Evolutionary conservation across 257 asterid species (phyloP).

Genomic region (Orobanche coerulescens): DNA sequence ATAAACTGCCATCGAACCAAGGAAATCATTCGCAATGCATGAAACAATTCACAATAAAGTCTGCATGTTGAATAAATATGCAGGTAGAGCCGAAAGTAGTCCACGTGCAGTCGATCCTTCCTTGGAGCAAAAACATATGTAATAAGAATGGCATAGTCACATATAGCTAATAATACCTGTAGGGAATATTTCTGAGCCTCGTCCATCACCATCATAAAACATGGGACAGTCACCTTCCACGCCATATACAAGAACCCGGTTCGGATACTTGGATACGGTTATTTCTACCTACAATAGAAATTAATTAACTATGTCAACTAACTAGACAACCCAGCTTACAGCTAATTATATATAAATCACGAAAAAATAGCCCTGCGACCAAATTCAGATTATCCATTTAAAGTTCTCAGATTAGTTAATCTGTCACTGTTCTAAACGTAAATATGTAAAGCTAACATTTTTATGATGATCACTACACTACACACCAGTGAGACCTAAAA

Average conservation of each 20-base stretch:
- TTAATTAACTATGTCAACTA: conserved; percentile 15
- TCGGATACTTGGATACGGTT: conserved; percentile 68
- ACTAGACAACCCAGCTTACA: conserved; percentile 3
- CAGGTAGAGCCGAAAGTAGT: background rate
- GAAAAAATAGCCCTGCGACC: background rate
- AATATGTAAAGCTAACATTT: background rate
- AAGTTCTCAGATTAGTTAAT: background rate
- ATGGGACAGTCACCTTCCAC: conserved; percentile 84
- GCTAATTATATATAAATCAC: background rate
- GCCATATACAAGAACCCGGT: conserved; percentile 80
- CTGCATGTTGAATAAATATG: background rate
- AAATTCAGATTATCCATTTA: conserved; percentile 1
- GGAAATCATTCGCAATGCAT: conserved; percentile 4
- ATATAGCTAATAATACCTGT: conserved; percentile 49
- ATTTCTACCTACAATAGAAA: conserved; percentile 50
- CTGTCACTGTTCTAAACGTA: conserved; percentile 2
- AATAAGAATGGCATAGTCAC: background rate
- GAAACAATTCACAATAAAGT: background rate
- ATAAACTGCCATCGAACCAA: conserved; percentile 48
- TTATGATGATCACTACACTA: background rate
- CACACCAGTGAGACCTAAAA: background rate
- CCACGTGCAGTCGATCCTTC: conserved; percentile 1
- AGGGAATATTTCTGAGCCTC: conserved; percentile 79
- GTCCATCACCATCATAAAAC: conserved; percentile 80
- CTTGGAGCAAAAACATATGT: background rate